These are phyloP conservation scores for Nemania sp. DNA, from an alignment of 2,329 filamentous ascomycete species.

Conservation along the genomic window DNA sequence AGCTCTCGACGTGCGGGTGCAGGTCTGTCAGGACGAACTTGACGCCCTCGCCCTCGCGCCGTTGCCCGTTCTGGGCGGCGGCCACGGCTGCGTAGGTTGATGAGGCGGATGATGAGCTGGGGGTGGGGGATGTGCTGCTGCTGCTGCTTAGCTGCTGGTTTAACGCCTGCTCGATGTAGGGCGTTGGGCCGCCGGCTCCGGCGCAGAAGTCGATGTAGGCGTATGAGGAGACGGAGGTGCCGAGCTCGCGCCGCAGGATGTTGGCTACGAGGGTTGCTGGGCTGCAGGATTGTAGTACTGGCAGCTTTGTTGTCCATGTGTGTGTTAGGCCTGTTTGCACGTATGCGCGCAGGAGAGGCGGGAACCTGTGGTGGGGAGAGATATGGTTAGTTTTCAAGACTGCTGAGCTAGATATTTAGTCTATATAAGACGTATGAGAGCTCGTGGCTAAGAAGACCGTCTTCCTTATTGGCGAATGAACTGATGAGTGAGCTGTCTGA, in stretches of 20 bases:
- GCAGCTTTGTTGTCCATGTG: constrained; percentile 71
- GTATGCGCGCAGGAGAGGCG: constrained; percentile 71
- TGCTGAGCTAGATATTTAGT: no score
- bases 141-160: constrained; percentile 58
- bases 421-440: no score
- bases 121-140: no score
- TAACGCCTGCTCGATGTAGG: constrained; percentile 69
- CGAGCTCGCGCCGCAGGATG: constrained; percentile 65
- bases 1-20: constrained; percentile 71
- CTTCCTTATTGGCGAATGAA: no score
- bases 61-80: constrained; percentile 2
- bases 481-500: not conserved
- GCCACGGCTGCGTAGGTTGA: constrained; percentile 45
- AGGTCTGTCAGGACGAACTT: constrained; percentile 75
- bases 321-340: constrained; percentile 74
- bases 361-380: constrained; percentile 65
- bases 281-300: constrained; percentile 66
- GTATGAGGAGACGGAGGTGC: constrained; percentile 61
- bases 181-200: constrained; percentile 78
- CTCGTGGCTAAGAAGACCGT: no score
- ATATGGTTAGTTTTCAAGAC: constrained; percentile 21
- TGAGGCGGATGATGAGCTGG: constrained; percentile 30
- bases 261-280: constrained; percentile 72
- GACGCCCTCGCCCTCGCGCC: constrained; percentile 54
- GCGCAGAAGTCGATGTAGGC: constrained; percentile 82